Evolutionary conservation across 2,329 filamentous ascomycete species (phyloP).

Genomic region (Fonsecaea multimorphosa): DNA sequence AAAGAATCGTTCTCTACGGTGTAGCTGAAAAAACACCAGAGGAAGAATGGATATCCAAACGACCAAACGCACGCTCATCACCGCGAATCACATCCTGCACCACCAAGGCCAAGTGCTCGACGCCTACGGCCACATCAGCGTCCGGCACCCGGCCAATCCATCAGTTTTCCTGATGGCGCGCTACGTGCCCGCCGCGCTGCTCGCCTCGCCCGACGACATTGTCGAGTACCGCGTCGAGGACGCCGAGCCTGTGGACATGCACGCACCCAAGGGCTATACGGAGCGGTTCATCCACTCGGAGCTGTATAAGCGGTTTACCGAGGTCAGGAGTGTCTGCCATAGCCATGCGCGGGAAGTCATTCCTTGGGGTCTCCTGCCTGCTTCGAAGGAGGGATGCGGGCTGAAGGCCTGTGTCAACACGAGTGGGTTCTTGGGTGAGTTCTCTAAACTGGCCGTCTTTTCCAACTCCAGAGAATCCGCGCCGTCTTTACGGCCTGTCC

Average conservation of each 20-base stretch:
- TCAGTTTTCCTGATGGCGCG: conserved; percentile 57
- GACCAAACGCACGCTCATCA: conserved; percentile 44
- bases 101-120: conserved; percentile 55
- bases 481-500: not conserved
- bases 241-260: conserved; percentile 50
- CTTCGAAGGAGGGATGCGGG: not conserved
- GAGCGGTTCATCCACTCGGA: conserved; percentile 58
- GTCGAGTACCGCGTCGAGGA: conserved; percentile 55
- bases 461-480: not conserved
- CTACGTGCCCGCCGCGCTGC: conserved; percentile 55
- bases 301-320: conserved; percentile 50
- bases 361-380: not conserved
- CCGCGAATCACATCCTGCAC: conserved; percentile 60
- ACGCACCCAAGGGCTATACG: conserved; percentile 48
- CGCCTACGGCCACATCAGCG: conserved; percentile 62
- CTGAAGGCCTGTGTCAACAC: conserved; percentile 4
- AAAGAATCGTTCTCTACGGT: too few species aligned
- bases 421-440: conserved; percentile 8
- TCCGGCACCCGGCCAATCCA: conserved; percentile 56
- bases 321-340: conserved; percentile 52
- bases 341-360: conserved; percentile 9
- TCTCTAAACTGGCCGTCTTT: not conserved
- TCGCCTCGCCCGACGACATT: conserved; percentile 53
- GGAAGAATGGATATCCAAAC: not conserved
- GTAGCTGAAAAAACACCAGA: too few species aligned